Base-by-base conservation (phyloP, 1,284 basidiomycete genomes). In the Ceratobasidium sp. region DNA sequence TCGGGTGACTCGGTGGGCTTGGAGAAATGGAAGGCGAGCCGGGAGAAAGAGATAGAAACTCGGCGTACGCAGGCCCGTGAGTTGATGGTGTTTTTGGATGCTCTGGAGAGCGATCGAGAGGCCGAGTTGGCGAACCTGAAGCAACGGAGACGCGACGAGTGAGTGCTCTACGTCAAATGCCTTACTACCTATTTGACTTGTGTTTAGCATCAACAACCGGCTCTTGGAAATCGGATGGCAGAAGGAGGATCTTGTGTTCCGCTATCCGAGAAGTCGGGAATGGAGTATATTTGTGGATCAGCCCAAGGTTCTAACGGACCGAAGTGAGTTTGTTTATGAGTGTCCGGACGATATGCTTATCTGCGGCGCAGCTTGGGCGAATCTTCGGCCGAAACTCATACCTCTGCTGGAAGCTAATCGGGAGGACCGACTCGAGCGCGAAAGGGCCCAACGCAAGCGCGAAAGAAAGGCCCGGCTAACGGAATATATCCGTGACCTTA, bases 221-320 rank as follows among this genome's bases (percentile, higher is more conserved):
- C 53, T 75, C 1, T 4, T 60, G 1, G 70, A 72, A 53, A n/a
- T 69, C 6, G 74, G 73, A 26, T 74, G 73, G 72, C 46, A 59
- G n/a, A n/a, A 36, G 3, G 57, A 67, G 23, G 74, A 75, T 32
- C n/a, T 75, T 10, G 26, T 39, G 3, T 53, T 53, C 14, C 26
- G 16, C 4, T 59, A 28, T 26, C 23, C 14, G 36, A 21, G 39
- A 9, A 60, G 8, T 26, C 46, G 46, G 14, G 64, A 72, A 18
- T 73, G 69, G 67, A 21, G 64, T 28, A 36, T 14, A 3, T 32
- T 72, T 14, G 58, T 74, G 2, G 26, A 67, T 12, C 61, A 74
- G 28, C 70, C 73, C 1, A 59, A 48, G n/a, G 43, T 34, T 9
- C 57, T 75, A 6, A 74, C 72, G 21, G 62, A 67, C 34, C 55